A percentile compares a stretch with the other conserved stretches of the same genome.
Conservation (phyloP, 176 grass and related monocot species). For the Aechmea fasciata region DNA sequence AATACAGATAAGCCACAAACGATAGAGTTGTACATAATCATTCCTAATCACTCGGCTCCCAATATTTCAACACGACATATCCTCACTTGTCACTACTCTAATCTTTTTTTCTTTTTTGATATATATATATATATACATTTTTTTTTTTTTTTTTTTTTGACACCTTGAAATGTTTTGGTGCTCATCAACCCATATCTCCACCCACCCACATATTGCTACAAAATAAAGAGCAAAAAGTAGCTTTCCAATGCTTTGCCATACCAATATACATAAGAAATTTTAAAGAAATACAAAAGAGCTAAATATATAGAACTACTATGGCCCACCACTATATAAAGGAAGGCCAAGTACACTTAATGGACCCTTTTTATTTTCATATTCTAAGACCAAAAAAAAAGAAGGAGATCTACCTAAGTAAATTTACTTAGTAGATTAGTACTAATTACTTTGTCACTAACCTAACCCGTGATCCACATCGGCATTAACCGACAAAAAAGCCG, state of each 20-base stretch:
- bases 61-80: too few relatives aligned
- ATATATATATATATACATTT: too few relatives aligned
- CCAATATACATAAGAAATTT: constrained; percentile 5
- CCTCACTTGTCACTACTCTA: too few relatives aligned
- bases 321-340: constrained; percentile 19
- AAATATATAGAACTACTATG: background rate
- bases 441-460: background rate
- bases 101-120: too few relatives aligned
- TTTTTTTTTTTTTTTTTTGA: too few relatives aligned
- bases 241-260: background rate
- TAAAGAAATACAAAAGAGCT: constrained; percentile 11
- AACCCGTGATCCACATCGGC: background rate
- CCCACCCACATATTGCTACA: background rate
- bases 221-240: constrained; percentile 8
- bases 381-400: background rate
- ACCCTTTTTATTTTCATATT: constrained; percentile 3
- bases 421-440: background rate
- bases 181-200: background rate
- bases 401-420: background rate
- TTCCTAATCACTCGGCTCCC: too few relatives aligned
- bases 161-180: background rate
- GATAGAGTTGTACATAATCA: too few relatives aligned
- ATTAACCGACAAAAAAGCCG: background rate
- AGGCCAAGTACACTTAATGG: constrained; percentile 28
- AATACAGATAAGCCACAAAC: too few relatives aligned